phyloP scores from a whole-genome alignment of 345 rosid genomes.

The Eucalyptus erythrocorys region DNA sequence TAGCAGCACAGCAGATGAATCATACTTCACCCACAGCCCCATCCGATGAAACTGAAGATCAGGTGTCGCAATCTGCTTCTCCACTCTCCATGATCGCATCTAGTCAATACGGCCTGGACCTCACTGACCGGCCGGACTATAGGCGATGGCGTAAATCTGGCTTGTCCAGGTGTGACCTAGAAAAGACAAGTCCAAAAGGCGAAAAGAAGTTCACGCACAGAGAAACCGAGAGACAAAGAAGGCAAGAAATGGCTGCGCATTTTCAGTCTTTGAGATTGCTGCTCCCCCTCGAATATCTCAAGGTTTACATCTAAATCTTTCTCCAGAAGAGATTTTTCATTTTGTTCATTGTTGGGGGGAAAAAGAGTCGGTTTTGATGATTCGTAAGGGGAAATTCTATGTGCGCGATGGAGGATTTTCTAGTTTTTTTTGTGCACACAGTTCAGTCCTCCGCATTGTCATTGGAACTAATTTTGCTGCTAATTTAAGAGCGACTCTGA shows the following conservation, averaged over 20 bases:
- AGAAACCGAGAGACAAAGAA: slow-evolving; percentile 37
- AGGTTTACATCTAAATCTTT: slow-evolving; percentile 10
- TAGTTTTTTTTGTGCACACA: background rate
- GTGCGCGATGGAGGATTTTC: background rate
- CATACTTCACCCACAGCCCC: background rate
- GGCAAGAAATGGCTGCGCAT: slow-evolving; percentile 32
- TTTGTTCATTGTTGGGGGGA: background rate
- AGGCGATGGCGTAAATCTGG: background rate
- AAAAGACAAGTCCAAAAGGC: background rate
- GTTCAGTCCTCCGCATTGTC: background rate
- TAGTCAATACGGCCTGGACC: background rate
- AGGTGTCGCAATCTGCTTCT: background rate
- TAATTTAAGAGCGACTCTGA: background rate
- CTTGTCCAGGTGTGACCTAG: background rate
- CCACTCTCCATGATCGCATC: background rate
- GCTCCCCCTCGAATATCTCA: slow-evolving; percentile 28
- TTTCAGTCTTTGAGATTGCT: slow-evolving; percentile 24
- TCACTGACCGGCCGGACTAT: background rate
- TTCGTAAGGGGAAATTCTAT: background rate
- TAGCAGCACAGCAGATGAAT: background rate
- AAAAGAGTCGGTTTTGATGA: background rate
- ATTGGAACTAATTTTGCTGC: background rate
- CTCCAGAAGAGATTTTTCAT: background rate
- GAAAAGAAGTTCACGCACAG: slow-evolving; percentile 17
- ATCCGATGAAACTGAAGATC: background rate